Evolutionary conservation across 1,284 basidiomycete species (phyloP), one percentile per base, ranked within the genome.

Genomic region (Coniferiporia weirii): DNA sequence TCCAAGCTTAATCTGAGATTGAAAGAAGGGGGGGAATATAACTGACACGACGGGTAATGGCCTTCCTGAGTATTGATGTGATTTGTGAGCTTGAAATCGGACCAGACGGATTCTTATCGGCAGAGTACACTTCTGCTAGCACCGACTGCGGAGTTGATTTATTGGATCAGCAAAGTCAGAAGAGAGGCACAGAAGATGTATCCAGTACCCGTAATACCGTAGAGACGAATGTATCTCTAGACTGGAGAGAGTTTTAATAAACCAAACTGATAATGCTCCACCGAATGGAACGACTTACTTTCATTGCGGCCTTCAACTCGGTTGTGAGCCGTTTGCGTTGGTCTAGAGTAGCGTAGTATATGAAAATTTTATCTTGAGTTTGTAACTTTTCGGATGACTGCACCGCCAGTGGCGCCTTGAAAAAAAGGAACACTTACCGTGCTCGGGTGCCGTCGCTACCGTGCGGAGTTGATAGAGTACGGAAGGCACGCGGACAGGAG

Each of bases 51-150:
- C 80, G 80, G 52, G 74, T 66, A 53, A 77, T 72, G 15, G 82
- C 83, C 71, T 83, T 88, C 38, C 81, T 79, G 50, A 89, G 64
- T 60, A 89, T 78, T 54, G 72, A 68, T 22, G 71, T 60, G 45
- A 87, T 77, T 40, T 73, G 70, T 4, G 81, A 74, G 10, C 79
- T 71, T 19, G 77, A 62, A 71, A 36, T 72, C 69, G 52, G 73
- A 72, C 56, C 49, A 19, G 60, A 52, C 3, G 76, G 70, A 3
- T 69, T 69, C 70, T 90, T 90, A 72, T 89, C 87, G 40, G 80
- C 76, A 17, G 79, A 75, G 64, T 89, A 83, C 1, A 90, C 76
- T 61, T 90, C 87, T 6, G 87, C 77, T 9, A 89, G 74, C 38
- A 87, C 77, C 17, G 85, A 84, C 86, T 89, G 59, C 15, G 19